Conservation (phyloP, 108 stramenopile species). For the Pseudonitzschia delicatissima region DNA sequence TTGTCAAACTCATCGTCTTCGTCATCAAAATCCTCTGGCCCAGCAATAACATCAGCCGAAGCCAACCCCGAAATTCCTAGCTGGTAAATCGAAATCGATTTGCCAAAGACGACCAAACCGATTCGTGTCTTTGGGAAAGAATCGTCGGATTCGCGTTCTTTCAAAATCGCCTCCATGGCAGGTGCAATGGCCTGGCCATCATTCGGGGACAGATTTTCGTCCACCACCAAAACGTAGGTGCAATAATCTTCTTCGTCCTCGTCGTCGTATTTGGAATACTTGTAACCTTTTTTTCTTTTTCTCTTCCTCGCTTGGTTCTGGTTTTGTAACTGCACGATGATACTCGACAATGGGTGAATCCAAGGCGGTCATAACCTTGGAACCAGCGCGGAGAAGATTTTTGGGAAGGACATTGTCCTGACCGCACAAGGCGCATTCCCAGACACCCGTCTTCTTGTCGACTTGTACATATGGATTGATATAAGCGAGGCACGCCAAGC, state of each 20-base stretch:
- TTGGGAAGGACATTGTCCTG: constrained; percentile 33
- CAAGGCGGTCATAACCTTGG: constrained; percentile 20
- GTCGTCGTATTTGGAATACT: background rate
- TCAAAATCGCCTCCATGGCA: constrained; percentile 24
- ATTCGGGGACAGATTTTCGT: constrained; percentile 36
- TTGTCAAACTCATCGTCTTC: constrained; percentile 14
- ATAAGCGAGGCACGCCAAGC: constrained; percentile 50
- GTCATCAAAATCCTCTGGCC: background rate
- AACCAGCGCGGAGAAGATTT: background rate
- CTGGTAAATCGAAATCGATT: constrained; percentile 46
- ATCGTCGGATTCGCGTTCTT: background rate
- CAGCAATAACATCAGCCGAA: constrained; percentile 34
- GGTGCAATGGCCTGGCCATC: constrained; percentile 41
- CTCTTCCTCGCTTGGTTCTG: background rate
- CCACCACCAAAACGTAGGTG: constrained; percentile 41
- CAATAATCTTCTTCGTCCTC: constrained; percentile 16
- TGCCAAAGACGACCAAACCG: constrained; percentile 49
- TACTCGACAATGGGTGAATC: constrained; percentile 37
- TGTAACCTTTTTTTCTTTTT: background rate
- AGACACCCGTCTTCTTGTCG: constrained; percentile 27
- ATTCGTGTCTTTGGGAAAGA: constrained; percentile 10
- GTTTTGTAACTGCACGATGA: constrained; percentile 23
- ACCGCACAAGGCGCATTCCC: constrained; percentile 52
- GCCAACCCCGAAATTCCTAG: constrained; percentile 41
- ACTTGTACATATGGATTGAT: constrained; percentile 39